Percentiles rank a stretch among this genome's conserved stretches.
phyloP scores from a whole-genome alignment of 139 green algal genomes.

The Nannochloris sp. region DNA sequence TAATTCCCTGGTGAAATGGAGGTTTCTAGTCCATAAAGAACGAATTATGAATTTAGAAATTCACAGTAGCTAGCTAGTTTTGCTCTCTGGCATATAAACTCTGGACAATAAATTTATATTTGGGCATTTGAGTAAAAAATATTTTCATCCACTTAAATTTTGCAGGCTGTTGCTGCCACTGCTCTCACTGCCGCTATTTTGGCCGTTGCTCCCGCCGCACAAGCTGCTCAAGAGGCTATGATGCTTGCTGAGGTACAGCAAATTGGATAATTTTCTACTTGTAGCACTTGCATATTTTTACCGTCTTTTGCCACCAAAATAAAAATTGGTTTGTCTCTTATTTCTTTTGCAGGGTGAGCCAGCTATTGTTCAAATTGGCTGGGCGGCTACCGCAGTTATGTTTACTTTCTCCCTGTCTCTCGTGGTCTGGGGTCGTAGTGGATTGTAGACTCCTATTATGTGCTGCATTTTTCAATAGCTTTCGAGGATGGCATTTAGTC shows the following conservation, averaged over 20 bases:
- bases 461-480: too few relatives aligned
- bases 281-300: neutral
- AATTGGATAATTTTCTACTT: neutral
- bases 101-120: too few relatives aligned
- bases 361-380: slow-evolving; percentile 76
- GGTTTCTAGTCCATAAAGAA: too few relatives aligned
- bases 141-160: too few relatives aligned
- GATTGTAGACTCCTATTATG: too few relatives aligned
- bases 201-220: slow-evolving; percentile 57
- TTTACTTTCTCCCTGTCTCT: slow-evolving; percentile 87
- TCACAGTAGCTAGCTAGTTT: too few relatives aligned
- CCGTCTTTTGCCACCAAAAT: neutral
- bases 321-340: neutral
- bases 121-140: too few relatives aligned
- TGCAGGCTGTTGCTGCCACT: slow-evolving; percentile 35
- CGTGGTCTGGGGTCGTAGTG: slow-evolving; percentile 83
- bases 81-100: too few relatives aligned
- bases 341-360: slow-evolving; percentile 65
- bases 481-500: too few relatives aligned
- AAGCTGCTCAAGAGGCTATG: slow-evolving; percentile 71
- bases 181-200: slow-evolving; percentile 46
- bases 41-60: too few relatives aligned
- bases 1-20: too few relatives aligned
- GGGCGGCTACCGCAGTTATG: slow-evolving; percentile 71
- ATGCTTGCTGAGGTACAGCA: slow-evolving; percentile 66